phyloP scores from a whole-genome alignment of 495 filamentous ascomycete species.

The Aspergillus hancockii region DNA sequence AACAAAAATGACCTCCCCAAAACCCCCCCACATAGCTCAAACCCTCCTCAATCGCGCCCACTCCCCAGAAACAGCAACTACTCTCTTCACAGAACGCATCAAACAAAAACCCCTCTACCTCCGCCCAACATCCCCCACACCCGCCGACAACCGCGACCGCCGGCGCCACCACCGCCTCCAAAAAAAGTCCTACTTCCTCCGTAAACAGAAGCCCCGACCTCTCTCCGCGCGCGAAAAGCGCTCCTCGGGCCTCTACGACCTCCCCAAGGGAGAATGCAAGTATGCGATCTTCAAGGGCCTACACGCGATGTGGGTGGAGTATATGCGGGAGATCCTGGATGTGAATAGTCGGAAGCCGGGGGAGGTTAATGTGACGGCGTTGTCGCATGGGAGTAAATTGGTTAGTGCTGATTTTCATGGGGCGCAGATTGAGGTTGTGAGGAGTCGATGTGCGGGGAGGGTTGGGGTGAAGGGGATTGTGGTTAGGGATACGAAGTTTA shows the following conservation, averaged over 20 bases:
- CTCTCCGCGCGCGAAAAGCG: slow-evolving; percentile 82
- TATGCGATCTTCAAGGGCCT: slow-evolving; percentile 76
- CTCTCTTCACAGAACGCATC: slow-evolving; percentile 79
- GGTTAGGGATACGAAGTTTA: slow-evolving; percentile 81
- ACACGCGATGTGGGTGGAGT: slow-evolving; percentile 76
- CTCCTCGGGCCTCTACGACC: slow-evolving; percentile 65
- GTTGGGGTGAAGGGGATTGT: slow-evolving; percentile 87
- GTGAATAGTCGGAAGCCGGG: slow-evolving; percentile 40
- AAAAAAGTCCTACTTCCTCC: slow-evolving; percentile 54
- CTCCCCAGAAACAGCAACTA: slow-evolving; percentile 63
- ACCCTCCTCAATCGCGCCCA: slow-evolving; percentile 73
- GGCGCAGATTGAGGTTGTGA: slow-evolving; percentile 77
- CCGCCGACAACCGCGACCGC: slow-evolving; percentile 62
- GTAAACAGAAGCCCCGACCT: slow-evolving; percentile 68
- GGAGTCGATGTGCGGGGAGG: slow-evolving; percentile 74
- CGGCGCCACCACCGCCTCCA: slow-evolving; percentile 60
- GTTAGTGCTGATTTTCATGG: slow-evolving; percentile 89
- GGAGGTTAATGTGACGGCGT: slow-evolving; percentile 48
- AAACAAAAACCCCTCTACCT: slow-evolving; percentile 81
- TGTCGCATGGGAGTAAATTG: slow-evolving; percentile 63
- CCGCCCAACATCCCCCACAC: slow-evolving; percentile 64
- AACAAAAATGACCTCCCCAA: slow-evolving; percentile 29
- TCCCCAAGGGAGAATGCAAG: slow-evolving; percentile 67
- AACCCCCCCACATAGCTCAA: slow-evolving; percentile 57
- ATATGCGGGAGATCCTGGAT: slow-evolving; percentile 74